Evolutionary conservation across 1,284 basidiomycete species (phyloP), one percentile per base, ranked within the genome.

Genomic region (Uromyces viciae-fabae): DNA sequence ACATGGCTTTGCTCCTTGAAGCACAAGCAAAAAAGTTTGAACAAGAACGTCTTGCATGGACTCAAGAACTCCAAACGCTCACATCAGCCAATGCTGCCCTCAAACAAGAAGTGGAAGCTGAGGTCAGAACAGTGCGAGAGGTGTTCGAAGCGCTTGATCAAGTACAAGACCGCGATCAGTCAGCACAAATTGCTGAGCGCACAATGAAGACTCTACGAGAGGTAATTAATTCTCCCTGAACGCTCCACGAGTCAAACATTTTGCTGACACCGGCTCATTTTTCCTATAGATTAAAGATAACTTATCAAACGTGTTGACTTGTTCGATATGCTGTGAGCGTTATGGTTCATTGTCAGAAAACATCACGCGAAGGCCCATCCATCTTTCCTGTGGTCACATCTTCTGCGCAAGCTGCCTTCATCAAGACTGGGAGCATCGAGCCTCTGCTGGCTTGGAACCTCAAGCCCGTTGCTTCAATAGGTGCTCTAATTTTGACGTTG

Each of bases 331-430:
- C 54, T 71, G 76, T 31, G 76, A 79, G 38, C 76, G 66, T 1
- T 79, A 71, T 40, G 76, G 76, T 11, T 79, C 76, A 14, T 43
- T 79, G 28, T 79, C 76, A 3, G 36, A 38, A 19, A 60, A 79
- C 54, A 22, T 54, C 17, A 33, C 49, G 22, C 64, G 76, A 38
- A 42, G 76, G 28, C 76, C 76, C 5, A 79, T 79, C 64, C 76
- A 79, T 58, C 49, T 79, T 8, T 79, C 76, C 19, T 79, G 76
- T 43, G 76, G 76, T 28, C 76, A 78, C 60, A 78, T 78, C 38
- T 79, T 79, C 46, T 79, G 76, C 28, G 76, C 76, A 1, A 79
- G 64, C 33, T 79, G 76, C 43, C 49, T 79, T 33, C 36, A 71
- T 36, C 4, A 36, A 38, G 76, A 79, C 43, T 79, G 76, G 76